phyloP scores from a whole-genome alignment of 1,139 yeast species.

The Geotrichum aggregatum region DNA sequence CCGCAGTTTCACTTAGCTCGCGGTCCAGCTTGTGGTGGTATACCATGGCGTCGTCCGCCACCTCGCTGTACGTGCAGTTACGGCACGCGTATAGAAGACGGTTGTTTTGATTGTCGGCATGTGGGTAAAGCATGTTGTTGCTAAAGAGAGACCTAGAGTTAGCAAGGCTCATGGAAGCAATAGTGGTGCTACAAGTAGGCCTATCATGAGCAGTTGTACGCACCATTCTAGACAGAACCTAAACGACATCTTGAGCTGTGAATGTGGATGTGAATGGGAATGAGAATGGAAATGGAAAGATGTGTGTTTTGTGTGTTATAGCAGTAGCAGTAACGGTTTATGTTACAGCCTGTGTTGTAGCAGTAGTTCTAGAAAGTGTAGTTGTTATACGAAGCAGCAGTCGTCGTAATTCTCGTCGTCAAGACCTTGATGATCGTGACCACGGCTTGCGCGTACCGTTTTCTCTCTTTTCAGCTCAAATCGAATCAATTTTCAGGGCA shows the following conservation, averaged over 20 bases:
- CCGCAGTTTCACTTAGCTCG: constrained; percentile 91
- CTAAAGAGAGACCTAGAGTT: constrained; percentile 32
- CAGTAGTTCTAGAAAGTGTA: too few relatives aligned
- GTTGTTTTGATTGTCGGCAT: constrained; percentile 72
- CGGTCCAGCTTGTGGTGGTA: constrained; percentile 91
- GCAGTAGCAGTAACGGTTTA: background rate
- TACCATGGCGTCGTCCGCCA: constrained; percentile 83
- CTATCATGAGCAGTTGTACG: constrained; percentile 23
- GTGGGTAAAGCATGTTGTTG: constrained; percentile 98
- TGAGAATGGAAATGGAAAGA: too few relatives aligned
- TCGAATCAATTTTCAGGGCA: too few relatives aligned
- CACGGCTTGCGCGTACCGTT: too few relatives aligned
- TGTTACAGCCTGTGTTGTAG: background rate
- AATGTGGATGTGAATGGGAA: constrained; percentile 1
- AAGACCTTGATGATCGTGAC: too few relatives aligned
- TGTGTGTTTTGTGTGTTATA: background rate
- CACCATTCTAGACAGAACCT: constrained; percentile 86
- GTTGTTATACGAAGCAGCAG: too few relatives aligned
- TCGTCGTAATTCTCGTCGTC: too few relatives aligned
- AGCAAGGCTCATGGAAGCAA: background rate
- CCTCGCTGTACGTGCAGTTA: constrained; percentile 89
- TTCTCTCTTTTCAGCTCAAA: too few relatives aligned
- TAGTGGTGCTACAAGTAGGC: background rate
- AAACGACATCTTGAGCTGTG: constrained; percentile 67
- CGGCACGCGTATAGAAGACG: constrained; percentile 87